These are phyloP conservation scores for Chlorella sp. DNA, from an alignment of 139 green algal species.

Conservation along the genomic window DNA sequence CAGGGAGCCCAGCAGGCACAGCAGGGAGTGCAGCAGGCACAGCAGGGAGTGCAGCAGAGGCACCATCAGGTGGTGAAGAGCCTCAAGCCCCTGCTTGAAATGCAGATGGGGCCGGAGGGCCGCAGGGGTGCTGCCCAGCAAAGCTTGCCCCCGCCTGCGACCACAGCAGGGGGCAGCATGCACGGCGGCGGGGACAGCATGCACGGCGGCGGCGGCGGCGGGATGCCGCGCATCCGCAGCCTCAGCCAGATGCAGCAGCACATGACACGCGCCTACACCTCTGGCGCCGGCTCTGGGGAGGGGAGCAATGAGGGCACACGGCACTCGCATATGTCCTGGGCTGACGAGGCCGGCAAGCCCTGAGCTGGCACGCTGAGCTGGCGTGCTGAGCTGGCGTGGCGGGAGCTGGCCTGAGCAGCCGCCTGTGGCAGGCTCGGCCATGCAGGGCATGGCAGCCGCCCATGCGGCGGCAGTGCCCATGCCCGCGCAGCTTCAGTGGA, in stretches of 20 bases:
- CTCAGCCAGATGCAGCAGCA: constrained; percentile 10
- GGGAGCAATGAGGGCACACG: constrained; percentile 2
- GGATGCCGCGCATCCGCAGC: constrained; percentile 1
- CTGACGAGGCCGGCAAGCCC: background rate
- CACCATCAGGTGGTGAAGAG: background rate
- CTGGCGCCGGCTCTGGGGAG: background rate
- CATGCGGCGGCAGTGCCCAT: background rate
- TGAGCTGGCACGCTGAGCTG: background rate
- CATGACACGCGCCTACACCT: background rate
- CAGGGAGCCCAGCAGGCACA: background rate
- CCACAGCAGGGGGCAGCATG: background rate
- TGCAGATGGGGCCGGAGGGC: background rate
- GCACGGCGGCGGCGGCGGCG: background rate
- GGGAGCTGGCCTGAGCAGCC: background rate
- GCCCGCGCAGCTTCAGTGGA: background rate
- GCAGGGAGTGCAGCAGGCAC: background rate
- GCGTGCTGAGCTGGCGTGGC: no score
- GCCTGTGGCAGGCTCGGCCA: background rate
- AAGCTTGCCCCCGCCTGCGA: background rate
- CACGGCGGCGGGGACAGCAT: background rate
- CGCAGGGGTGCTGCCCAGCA: background rate
- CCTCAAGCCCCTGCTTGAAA: background rate
- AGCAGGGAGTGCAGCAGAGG: background rate
- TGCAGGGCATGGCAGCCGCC: background rate
- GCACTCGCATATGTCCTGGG: constrained; percentile 8